Evolutionary conservation across 768 basidiomycete genomes (phyloP).

Genomic region (Cantharellus anzutake): DNA sequence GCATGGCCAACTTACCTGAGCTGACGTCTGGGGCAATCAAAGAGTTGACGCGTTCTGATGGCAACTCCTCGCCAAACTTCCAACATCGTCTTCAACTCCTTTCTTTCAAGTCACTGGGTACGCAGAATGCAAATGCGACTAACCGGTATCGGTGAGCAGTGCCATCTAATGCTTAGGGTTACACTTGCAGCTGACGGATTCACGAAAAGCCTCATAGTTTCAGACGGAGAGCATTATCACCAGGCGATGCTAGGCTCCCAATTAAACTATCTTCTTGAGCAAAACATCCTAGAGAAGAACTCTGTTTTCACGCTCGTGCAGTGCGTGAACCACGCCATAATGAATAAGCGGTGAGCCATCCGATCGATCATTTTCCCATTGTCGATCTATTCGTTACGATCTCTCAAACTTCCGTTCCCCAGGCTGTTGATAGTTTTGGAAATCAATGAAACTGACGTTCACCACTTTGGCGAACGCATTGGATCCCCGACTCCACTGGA

Average conservation of each 20-base stretch:
- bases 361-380: constrained; percentile 10
- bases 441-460: background rate
- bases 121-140: background rate
- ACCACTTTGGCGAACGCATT: background rate
- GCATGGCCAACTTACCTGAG: background rate
- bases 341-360: constrained; percentile 54
- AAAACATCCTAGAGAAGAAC: constrained; percentile 41
- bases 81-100: background rate
- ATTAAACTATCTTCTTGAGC: constrained; percentile 54
- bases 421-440: background rate
- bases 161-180: too few relatives aligned
- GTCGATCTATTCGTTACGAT: background rate
- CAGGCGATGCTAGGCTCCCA: constrained; percentile 94
- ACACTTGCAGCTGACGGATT: background rate
- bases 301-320: constrained; percentile 51
- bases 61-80: background rate
- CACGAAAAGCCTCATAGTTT: constrained; percentile 59
- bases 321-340: constrained; percentile 66
- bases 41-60: background rate
- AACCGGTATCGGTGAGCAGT: background rate
- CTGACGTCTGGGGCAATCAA: background rate
- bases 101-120: background rate
- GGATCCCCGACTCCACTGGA: background rate
- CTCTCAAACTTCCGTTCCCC: background rate
- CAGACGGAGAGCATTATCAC: constrained; percentile 69